phyloP scores from a whole-genome alignment of 805 yeast species.

The Saccharomyces kudriavzevii region DNA sequence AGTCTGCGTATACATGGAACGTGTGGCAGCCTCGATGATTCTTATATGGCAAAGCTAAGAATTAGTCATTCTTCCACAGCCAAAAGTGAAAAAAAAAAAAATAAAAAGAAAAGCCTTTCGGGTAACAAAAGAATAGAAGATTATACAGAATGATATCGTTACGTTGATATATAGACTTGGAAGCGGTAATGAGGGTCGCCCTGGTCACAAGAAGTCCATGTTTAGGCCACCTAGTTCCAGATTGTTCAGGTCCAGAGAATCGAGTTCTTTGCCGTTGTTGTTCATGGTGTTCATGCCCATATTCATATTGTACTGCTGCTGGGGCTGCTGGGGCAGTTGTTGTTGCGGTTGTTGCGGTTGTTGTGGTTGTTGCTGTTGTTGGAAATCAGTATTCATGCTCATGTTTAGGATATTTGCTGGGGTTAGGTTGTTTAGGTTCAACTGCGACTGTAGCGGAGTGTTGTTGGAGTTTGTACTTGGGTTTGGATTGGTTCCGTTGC shows the following conservation, averaged over 20 bases:
- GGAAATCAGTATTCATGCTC: constrained; percentile 11
- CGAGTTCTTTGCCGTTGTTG: constrained; percentile 9
- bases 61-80: background rate
- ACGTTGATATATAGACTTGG: background rate
- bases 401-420: constrained; percentile 13
- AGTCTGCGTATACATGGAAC: background rate
- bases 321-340: constrained; percentile 1
- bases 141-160: background rate
- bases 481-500: background rate
- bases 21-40: background rate
- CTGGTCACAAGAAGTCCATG: constrained; percentile 24
- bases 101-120: background rate
- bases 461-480: background rate
- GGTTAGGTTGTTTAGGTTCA: constrained; percentile 4
- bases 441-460: background rate
- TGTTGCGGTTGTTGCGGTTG: constrained; percentile 4
- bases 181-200: too few species aligned
- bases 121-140: background rate
- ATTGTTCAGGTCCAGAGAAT: constrained; percentile 22
- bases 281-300: background rate
- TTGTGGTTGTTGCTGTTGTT: constrained; percentile 4
- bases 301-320: constrained; percentile 1
- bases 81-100: background rate
- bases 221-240: constrained; percentile 24
- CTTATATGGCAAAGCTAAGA: background rate